A percentile compares a stretch with the other conserved stretches of the same genome.
Evolutionary conservation across 2,329 filamentous ascomycete genomes (phyloP).

Genomic region (Berkeleyomyces basicola): DNA sequence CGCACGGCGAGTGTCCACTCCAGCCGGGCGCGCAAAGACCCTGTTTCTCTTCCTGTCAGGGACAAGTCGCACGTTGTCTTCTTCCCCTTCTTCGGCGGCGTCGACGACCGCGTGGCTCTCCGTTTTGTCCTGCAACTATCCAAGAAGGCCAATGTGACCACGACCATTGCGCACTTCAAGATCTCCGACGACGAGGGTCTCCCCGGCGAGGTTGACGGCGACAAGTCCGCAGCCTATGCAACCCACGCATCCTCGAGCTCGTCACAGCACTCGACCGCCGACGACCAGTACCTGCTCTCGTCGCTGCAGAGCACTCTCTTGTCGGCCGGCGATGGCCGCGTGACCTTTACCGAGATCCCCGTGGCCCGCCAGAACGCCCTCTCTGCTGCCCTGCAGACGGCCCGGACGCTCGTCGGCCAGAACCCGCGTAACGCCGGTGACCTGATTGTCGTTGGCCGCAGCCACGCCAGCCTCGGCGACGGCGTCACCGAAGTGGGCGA

Average conservation of each 20-base stretch:
- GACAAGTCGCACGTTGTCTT: conserved; percentile 71
- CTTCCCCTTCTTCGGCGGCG: conserved; percentile 69
- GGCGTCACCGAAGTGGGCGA: conserved; percentile 5
- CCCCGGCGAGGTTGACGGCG: not conserved
- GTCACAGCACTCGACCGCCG: conserved; percentile 5
- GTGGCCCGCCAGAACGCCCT: conserved; percentile 6
- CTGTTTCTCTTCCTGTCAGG: conserved; percentile 38
- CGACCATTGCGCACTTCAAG: conserved; percentile 45
- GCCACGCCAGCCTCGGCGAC: conserved; percentile 5
- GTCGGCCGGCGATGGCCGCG: not conserved
- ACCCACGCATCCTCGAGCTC: not conserved
- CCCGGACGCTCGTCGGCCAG: not conserved
- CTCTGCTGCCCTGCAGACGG: not conserved
- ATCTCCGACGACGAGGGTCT: conserved; percentile 15
- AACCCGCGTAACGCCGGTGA: conserved; percentile 12
- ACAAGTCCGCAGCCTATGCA: not conserved
- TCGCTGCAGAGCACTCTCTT: conserved; percentile 9
- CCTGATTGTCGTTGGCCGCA: conserved; percentile 8
- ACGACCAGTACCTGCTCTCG: conserved; percentile 7
- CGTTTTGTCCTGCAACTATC: conserved; percentile 71
- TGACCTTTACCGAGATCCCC: conserved; percentile 8
- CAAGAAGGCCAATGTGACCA: conserved; percentile 61
- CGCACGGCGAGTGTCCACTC: conserved; percentile 41
- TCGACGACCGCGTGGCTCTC: conserved; percentile 66
- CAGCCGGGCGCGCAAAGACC: conserved; percentile 37